Base-by-base conservation (phyloP, 306 rosid genomes). In the Cicer cuneatum region DNA sequence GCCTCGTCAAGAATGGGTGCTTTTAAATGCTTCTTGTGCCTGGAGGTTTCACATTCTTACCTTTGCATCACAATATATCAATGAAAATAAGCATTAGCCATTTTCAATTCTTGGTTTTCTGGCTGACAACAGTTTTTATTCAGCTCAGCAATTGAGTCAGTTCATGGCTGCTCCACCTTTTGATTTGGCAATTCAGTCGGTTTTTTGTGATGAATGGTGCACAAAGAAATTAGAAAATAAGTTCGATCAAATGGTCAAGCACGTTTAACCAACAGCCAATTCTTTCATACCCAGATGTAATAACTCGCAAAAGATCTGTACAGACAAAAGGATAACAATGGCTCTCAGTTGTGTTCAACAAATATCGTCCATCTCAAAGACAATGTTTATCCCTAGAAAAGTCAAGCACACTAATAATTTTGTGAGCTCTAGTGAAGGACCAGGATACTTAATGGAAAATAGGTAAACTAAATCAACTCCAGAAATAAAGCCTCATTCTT, bases 401-500 rank as follows among this genome's bases (percentile, higher is more conserved):
- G 24, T 47, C 68, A 72, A 51, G 45, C 35, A 37, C 10, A n/a
- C 13, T 56, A 38, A 35, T 12, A 66, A 19, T 35, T 41, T 54
- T 43, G 10, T 29, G 46, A 12, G 65, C 15, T 29, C 65, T 37
- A 71, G 75, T 69, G 57, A 73, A 62, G 63, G 57, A 65, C 45
- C 16, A 14, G 8, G 39, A 52, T 52, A 59, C 82, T 61, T 12
- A 42, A 66, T 29, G 37, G n/a, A 74, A 72, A 60, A 48, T 18
- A 33, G 41, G 69, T 13, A 18, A 48, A 38, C 82, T 86, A 83
- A 65, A 91, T 85, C 75, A 85, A 33, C 86, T 94, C 98, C 74
- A 94, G 85, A 81, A 91, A 89, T 71, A 94, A 78, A 19, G 97
- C 95, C 77, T 94, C 99, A 43, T 88, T 90, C 74, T 87, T 88